phyloP scores from a whole-genome alignment of 345 rosid genomes.

The Passiflora organensis region DNA sequence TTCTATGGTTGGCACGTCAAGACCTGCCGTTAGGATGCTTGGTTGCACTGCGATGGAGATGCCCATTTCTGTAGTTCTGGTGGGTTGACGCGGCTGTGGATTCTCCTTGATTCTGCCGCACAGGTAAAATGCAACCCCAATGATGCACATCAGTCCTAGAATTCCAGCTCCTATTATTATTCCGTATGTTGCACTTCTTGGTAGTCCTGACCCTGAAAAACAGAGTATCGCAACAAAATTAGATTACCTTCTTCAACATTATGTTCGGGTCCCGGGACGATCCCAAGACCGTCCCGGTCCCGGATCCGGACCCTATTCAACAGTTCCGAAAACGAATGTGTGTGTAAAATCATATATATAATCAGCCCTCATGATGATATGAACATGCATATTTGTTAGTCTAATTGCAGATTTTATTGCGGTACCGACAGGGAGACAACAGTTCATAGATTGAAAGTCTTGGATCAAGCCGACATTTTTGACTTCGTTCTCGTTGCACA shows the following conservation, averaged over 20 bases:
- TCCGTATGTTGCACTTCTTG: slow-evolving; percentile 45
- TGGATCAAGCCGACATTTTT: too few relatives aligned
- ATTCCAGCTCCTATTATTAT: slow-evolving; percentile 44
- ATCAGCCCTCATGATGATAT: neutral
- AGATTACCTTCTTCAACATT: too few relatives aligned
- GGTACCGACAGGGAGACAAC: too few relatives aligned
- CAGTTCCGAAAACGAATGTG: neutral
- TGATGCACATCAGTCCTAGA: slow-evolving; percentile 38
- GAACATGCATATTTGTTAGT: too few relatives aligned
- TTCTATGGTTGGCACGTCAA: slow-evolving; percentile 39
- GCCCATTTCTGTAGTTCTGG: neutral
- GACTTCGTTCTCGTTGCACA: too few relatives aligned
- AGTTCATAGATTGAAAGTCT: too few relatives aligned
- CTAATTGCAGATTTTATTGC: too few relatives aligned
- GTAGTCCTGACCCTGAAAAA: slow-evolving; percentile 17
- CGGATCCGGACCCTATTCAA: neutral
- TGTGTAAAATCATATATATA: neutral
- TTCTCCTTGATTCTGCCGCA: slow-evolving; percentile 14
- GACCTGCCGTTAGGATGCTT: slow-evolving; percentile 14
- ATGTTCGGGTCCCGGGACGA: too few relatives aligned
- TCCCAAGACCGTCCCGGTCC: neutral
- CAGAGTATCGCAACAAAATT: neutral
- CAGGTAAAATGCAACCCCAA: slow-evolving; percentile 27
- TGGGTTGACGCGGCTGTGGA: neutral
- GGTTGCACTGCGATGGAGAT: slow-evolving; percentile 2